These are phyloP conservation scores for Tylopilus sp. DNA, from an alignment of 768 basidiomycete species.

Conservation along the genomic window DNA sequence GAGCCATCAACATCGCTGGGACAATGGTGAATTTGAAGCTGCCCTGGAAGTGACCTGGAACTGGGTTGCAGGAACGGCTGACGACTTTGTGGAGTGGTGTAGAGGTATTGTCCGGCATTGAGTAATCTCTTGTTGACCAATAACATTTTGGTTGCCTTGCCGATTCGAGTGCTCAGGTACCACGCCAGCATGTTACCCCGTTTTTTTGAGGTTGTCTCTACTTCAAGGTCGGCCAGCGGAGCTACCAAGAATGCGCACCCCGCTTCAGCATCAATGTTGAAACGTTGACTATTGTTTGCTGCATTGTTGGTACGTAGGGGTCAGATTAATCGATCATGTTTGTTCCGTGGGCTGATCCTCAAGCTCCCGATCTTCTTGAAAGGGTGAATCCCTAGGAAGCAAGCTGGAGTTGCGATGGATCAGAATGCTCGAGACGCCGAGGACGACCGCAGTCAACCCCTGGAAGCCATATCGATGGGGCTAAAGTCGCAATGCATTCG, in stretches of 20 bases:
- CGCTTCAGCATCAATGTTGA: too few species aligned
- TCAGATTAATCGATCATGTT: not conserved
- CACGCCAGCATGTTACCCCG: not conserved
- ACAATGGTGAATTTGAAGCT: constrained; percentile 63
- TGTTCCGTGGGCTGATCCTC: not conserved
- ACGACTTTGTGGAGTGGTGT: constrained; percentile 31
- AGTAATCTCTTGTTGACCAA: not conserved
- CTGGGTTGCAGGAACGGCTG: constrained; percentile 41
- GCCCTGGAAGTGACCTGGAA: constrained; percentile 60
- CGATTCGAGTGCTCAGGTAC: not conserved
- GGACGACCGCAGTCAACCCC: too few species aligned
- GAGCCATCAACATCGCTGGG: constrained; percentile 50
- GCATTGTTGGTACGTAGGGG: not conserved
- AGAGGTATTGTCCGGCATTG: constrained; percentile 21
- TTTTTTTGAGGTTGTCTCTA: not conserved
- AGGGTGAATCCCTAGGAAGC: not conserved
- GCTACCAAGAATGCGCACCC: too few species aligned
- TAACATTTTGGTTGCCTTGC: not conserved
- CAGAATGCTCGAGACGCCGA: too few species aligned
- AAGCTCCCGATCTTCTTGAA: not conserved
- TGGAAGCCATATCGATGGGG: too few species aligned
- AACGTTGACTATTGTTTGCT: not conserved
- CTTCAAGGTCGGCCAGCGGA: too few species aligned
- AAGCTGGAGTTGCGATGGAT: not conserved
- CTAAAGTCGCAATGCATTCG: too few species aligned